These are phyloP conservation scores for Trametes cinnabarina DNA, from an alignment of 768 basidiomycete species.

Conservation along the genomic window DNA sequence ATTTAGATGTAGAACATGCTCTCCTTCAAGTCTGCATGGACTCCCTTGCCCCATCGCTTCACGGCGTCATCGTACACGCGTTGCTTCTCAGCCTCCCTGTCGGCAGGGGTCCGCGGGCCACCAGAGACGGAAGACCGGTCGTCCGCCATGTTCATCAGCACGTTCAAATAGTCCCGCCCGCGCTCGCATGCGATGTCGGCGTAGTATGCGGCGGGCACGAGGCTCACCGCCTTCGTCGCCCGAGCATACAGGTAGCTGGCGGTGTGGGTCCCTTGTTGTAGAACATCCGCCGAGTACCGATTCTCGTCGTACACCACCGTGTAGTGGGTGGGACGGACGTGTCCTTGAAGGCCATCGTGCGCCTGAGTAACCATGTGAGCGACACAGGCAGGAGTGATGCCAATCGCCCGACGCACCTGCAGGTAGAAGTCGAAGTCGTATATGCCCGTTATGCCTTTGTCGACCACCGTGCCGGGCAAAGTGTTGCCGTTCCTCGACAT, in stretches of 20 bases:
- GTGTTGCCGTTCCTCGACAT: conserved; percentile 75
- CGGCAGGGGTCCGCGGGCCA: conserved; percentile 27
- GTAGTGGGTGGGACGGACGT: conserved; percentile 74
- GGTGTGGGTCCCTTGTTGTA: conserved; percentile 72
- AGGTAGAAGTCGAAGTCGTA: conserved; percentile 36
- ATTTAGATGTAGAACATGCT: conserved; percentile 82
- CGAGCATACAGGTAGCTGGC: conserved; percentile 75
- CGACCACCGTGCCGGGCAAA: conserved; percentile 75
- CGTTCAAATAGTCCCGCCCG: conserved; percentile 72
- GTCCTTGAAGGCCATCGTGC: conserved; percentile 71
- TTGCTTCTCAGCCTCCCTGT: conserved; percentile 34
- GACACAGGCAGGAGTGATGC: neutral
- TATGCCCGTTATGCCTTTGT: conserved; percentile 65
- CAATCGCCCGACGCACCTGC: conserved; percentile 19
- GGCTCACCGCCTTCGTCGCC: conserved; percentile 80
- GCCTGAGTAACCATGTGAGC: conserved; percentile 40
- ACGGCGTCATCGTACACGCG: conserved; percentile 41
- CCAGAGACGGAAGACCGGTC: conserved; percentile 30
- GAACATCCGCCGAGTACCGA: conserved; percentile 59
- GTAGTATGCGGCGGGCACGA: conserved; percentile 79
- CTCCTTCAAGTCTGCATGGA: conserved; percentile 55
- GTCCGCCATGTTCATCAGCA: conserved; percentile 49
- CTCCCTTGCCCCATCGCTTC: conserved; percentile 33
- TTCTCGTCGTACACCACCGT: conserved; percentile 80
- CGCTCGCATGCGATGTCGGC: conserved; percentile 83